These are phyloP conservation scores for Mycena epipterygia DNA, from an alignment of 768 basidiomycete genomes.

Conservation along the genomic window DNA sequence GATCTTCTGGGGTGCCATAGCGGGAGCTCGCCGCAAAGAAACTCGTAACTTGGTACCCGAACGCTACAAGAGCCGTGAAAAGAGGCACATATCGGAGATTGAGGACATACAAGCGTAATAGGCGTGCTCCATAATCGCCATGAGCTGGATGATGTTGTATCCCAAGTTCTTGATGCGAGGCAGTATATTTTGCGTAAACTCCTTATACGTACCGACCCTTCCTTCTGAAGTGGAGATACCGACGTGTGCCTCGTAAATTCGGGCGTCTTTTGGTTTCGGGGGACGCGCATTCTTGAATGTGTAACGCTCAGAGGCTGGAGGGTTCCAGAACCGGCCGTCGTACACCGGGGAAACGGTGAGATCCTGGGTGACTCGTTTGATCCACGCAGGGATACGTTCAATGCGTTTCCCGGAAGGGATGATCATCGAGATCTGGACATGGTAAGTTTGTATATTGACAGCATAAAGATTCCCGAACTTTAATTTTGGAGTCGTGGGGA, in stretches of 20 bases:
- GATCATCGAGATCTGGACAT: constrained; percentile 90
- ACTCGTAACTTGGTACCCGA: constrained; percentile 97
- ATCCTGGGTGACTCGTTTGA: constrained; percentile 95
- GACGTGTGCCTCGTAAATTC: constrained; percentile 98
- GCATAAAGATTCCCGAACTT: constrained; percentile 62
- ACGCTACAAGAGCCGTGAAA: constrained; percentile 67
- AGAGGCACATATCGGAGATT: constrained; percentile 1
- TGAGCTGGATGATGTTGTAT: constrained; percentile 97
- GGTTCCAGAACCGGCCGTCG: constrained; percentile 99
- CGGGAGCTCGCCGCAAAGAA: constrained; percentile 98
- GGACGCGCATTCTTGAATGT: constrained; percentile 86
- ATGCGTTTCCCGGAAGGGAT: constrained; percentile 83
- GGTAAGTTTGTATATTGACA: constrained; percentile 12
- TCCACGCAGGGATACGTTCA: constrained; percentile 96
- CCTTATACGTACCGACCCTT: constrained; percentile 94
- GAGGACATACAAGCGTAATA: constrained; percentile 91
- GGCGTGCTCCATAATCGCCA: constrained; percentile 99
- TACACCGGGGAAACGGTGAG: constrained; percentile 90
- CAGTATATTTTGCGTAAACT: constrained; percentile 89
- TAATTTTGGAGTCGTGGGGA: constrained; percentile 95
- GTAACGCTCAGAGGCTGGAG: constrained; percentile 78
- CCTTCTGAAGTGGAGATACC: constrained; percentile 93
- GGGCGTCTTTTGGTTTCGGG: constrained; percentile 71
- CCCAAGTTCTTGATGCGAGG: constrained; percentile 92
- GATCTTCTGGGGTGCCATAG: constrained; percentile 95